Conservation (phyloP, 163 green algal species). For the Scenedesmus sp. region DNA sequence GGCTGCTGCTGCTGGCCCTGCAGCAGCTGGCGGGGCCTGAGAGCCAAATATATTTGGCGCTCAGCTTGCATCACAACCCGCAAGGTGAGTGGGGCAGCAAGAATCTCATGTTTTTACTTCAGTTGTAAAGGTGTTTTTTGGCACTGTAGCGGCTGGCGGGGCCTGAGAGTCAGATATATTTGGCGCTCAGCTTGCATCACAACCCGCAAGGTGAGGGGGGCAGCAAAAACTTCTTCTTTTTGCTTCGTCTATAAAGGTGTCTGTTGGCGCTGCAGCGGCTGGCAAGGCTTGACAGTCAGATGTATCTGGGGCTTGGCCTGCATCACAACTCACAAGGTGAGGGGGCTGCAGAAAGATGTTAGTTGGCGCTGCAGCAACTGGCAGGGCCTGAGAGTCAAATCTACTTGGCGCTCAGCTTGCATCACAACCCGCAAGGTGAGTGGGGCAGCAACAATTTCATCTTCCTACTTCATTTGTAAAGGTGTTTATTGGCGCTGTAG, state of each 20-base stretch:
- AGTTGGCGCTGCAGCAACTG: conserved; percentile 57
- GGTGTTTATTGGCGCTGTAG: conserved; percentile 47
- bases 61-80: conserved; percentile 71
- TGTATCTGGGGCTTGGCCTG: conserved; percentile 62
- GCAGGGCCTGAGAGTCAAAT: conserved; percentile 46
- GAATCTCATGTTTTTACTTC: too few species aligned
- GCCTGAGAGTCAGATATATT: conserved; percentile 49
- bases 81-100: background rate
- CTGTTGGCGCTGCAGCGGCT: conserved; percentile 57
- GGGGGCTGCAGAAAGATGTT: background rate
- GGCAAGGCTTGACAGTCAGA: conserved; percentile 38
- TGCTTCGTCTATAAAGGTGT: too few species aligned
- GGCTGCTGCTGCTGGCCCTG: conserved; percentile 66
- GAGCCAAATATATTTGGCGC: conserved; percentile 59
- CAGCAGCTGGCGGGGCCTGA: conserved; percentile 47
- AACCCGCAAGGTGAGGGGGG: conserved; percentile 53
- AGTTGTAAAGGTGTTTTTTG: background rate
- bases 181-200: conserved; percentile 69
- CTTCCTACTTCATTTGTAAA: too few species aligned
- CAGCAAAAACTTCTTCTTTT: too few species aligned
- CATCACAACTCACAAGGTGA: conserved; percentile 66
- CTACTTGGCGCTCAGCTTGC: conserved; percentile 63
- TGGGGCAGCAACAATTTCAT: too few species aligned
- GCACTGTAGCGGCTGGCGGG: conserved; percentile 58
- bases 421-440: conserved; percentile 65